A percentile compares a stretch with the other conserved stretches of the same genome.
These are phyloP conservation scores for Colletotrichum eremochloae DNA, from an alignment of 2,329 filamentous ascomycete species.

Conservation along the genomic window DNA sequence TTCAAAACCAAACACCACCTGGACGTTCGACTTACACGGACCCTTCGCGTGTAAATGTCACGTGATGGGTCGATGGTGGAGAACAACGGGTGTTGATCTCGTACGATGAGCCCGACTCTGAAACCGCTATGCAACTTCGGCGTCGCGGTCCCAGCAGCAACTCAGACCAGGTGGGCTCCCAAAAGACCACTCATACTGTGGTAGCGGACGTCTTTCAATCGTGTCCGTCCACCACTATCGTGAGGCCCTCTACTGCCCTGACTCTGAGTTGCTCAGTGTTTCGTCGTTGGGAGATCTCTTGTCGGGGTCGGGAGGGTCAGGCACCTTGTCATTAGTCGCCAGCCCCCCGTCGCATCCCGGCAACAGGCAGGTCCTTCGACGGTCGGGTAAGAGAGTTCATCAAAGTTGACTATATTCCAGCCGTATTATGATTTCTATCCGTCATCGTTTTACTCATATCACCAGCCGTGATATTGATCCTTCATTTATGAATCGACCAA, in stretches of 20 bases:
- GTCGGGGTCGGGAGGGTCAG: slow-evolving; percentile 16
- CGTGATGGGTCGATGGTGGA: slow-evolving; percentile 39
- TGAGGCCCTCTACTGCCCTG: neutral
- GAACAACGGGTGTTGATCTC: slow-evolving; percentile 29
- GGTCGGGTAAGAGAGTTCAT: neutral
- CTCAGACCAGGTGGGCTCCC: neutral
- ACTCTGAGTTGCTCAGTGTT: neutral
- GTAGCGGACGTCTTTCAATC: neutral
- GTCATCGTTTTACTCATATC: neutral
- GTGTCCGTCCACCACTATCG: neutral
- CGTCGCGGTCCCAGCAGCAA: slow-evolving; percentile 1
- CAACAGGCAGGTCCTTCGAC: neutral
- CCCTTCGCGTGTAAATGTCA: slow-evolving; percentile 6
- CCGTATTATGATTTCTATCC: neutral
- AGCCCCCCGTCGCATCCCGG: slow-evolving; percentile 19
- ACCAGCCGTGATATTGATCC: neutral
- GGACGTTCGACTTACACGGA: slow-evolving; percentile 31
- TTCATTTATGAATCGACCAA: neutral
- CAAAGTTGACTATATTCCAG: neutral
- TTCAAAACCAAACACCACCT: neutral
- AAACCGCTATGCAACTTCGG: slow-evolving; percentile 40
- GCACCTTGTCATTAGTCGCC: slow-evolving; percentile 8
- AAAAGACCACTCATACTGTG: neutral
- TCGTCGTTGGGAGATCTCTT: neutral
- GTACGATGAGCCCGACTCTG: slow-evolving; percentile 40